Evolutionary conservation across 768 basidiomycete genomes (phyloP).

Genomic region (Pholiota conissans): DNA sequence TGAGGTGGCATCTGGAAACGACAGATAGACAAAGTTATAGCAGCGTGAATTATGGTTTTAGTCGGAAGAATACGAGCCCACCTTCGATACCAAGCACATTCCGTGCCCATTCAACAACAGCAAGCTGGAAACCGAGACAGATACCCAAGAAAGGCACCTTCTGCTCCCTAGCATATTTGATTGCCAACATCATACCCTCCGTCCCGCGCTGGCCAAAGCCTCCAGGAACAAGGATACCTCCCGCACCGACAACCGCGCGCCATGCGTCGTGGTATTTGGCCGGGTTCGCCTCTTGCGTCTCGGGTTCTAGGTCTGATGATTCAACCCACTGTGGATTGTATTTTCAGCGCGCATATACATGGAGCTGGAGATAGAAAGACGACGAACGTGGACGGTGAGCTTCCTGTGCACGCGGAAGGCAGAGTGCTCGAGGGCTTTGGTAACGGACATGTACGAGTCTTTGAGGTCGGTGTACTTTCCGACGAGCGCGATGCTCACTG

Average conservation of each 20-base stretch:
- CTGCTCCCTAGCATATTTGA: constrained; percentile 95
- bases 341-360: not conserved
- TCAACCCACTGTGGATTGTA: constrained; percentile 80
- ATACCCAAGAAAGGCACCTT: constrained; percentile 95
- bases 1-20: constrained; percentile 72
- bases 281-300: constrained; percentile 76
- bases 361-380: not conserved
- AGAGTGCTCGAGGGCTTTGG: constrained; percentile 95
- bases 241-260: constrained; percentile 89
- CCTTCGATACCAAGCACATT: constrained; percentile 74
- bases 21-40: too few species aligned
- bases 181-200: constrained; percentile 98
- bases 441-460: constrained; percentile 98
- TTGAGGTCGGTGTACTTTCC: constrained; percentile 97
- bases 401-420: constrained; percentile 90
- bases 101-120: constrained; percentile 93
- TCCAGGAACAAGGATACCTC: constrained; percentile 96
- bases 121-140: constrained; percentile 96
- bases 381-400: constrained; percentile 72
- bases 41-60: too few species aligned
- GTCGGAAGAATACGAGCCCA: constrained; percentile 28
- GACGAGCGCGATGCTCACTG: constrained; percentile 86
- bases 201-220: constrained; percentile 93
- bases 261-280: constrained; percentile 95
- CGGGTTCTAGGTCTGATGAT: constrained; percentile 85